Evolutionary conservation across 2,329 filamentous ascomycete species (phyloP).

Genomic region (Cordyceps pruinosa): DNA sequence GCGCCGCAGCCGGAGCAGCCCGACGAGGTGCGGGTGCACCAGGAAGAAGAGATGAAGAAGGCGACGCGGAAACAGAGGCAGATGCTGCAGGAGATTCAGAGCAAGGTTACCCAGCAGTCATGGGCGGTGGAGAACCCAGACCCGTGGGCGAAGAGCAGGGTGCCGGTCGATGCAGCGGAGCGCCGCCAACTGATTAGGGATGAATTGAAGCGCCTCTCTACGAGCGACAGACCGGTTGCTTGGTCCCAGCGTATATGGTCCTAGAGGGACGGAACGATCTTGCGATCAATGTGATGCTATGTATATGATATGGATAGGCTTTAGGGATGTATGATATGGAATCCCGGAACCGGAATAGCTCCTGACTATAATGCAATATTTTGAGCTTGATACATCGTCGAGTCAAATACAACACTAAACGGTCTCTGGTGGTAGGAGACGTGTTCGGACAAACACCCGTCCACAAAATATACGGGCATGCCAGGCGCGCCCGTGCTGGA

Average conservation of each 20-base stretch:
- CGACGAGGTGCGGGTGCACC: slow-evolving; percentile 10
- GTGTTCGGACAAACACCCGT: no score
- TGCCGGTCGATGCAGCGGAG: slow-evolving; percentile 45
- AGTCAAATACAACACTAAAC: no score
- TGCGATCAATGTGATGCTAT: no score
- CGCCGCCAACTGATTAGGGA: slow-evolving; percentile 52
- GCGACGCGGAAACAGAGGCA: slow-evolving; percentile 23
- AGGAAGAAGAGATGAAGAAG: slow-evolving; percentile 14
- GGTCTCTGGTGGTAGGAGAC: no score
- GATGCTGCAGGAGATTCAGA: slow-evolving; percentile 26
- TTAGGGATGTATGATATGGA: not conserved
- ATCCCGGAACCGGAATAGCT: not conserved
- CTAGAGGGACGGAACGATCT: no score
- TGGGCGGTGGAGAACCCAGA: slow-evolving; percentile 30
- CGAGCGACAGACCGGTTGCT: slow-evolving; percentile 34
- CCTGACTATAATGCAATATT: not conserved
- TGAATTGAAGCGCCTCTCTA: slow-evolving; percentile 44
- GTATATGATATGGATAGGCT: not conserved
- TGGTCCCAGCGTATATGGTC: slow-evolving; percentile 7
- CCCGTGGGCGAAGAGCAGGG: slow-evolving; percentile 31
- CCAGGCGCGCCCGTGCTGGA: no score
- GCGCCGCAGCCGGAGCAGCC: slow-evolving; percentile 17
- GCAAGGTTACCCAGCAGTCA: slow-evolving; percentile 26
- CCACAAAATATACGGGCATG: no score
- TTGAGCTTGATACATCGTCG: no score